Conservation (phyloP, 78 protist genomes). For the Corallochytrium limacisporum region DNA sequence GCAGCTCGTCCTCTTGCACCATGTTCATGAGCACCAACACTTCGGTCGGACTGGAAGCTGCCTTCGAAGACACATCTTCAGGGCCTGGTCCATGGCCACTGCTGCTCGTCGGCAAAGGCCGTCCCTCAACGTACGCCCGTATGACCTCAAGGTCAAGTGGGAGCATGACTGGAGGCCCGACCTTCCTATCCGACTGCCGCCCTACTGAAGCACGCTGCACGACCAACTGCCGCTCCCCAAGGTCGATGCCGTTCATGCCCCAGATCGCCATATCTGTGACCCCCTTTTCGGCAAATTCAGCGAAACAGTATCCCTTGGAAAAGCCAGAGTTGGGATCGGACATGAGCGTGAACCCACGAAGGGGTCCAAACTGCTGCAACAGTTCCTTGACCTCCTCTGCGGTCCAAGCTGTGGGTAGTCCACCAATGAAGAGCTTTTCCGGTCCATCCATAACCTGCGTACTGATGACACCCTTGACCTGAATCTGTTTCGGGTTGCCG, state of each 20-base stretch:
- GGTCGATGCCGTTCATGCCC: slow-evolving; percentile 16
- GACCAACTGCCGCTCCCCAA: neutral
- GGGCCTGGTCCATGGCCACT: too few relatives aligned
- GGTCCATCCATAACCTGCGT: neutral
- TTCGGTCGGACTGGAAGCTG: too few relatives aligned
- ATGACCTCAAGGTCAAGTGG: too few relatives aligned
- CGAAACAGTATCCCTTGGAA: neutral
- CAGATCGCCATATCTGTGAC: slow-evolving; percentile 6
- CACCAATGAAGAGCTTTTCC: neutral
- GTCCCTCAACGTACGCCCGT: too few relatives aligned
- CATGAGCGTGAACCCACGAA: neutral
- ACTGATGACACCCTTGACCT: neutral
- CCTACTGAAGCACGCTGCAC: neutral
- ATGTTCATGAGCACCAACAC: slow-evolving; percentile 14
- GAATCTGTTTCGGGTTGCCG: too few relatives aligned
- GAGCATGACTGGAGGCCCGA: too few relatives aligned
- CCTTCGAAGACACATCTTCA: too few relatives aligned
- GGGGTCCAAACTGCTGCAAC: neutral
- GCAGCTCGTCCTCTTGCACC: slow-evolving; percentile 7
- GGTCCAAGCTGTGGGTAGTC: neutral
- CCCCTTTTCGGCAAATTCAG: neutral
- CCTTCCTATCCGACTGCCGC: too few relatives aligned
- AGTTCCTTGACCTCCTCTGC: slow-evolving; percentile 11
- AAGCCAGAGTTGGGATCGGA: neutral
- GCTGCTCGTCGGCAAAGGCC: too few relatives aligned